Evolutionary conservation across 78 protist species (phyloP).

Genomic region (Cavenderia fasciculata): DNA sequence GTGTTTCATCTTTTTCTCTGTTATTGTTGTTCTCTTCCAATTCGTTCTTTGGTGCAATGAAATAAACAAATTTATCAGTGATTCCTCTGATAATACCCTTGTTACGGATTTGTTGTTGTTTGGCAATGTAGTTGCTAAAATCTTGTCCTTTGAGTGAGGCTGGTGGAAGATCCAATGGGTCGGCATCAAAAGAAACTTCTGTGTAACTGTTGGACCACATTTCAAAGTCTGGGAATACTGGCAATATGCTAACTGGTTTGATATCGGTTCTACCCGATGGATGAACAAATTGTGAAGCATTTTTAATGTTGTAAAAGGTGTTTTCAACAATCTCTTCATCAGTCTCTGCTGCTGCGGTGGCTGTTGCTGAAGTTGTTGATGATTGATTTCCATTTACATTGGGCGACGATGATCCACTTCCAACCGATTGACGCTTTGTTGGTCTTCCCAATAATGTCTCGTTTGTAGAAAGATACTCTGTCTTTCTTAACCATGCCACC

Average conservation of each 20-base stretch:
- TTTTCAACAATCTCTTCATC: slow-evolving; percentile 43
- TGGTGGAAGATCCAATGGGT: slow-evolving; percentile 48
- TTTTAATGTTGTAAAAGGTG: slow-evolving; percentile 22
- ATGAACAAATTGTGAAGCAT: slow-evolving; percentile 27
- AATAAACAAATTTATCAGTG: slow-evolving; percentile 72
- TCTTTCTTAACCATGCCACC: slow-evolving; percentile 55
- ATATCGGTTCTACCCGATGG: slow-evolving; percentile 42
- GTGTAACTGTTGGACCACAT: slow-evolving; percentile 51
- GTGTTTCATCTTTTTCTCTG: not conserved
- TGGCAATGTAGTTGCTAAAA: not conserved
- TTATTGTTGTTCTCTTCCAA: slow-evolving; percentile 11
- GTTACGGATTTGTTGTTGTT: not conserved
- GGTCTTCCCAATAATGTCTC: slow-evolving; percentile 50
- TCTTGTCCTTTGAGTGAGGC: not conserved
- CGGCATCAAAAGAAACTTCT: slow-evolving; percentile 44
- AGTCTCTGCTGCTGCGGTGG: not conserved
- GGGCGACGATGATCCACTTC: not conserved
- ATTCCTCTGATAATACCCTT: slow-evolving; percentile 59
- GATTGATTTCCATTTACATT: not conserved
- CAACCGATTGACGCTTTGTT: not conserved
- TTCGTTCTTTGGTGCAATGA: slow-evolving; percentile 28
- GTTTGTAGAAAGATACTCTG: slow-evolving; percentile 41
- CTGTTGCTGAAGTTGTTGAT: not conserved
- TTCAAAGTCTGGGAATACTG: slow-evolving; percentile 66
- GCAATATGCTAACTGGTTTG: slow-evolving; percentile 28